Conservation (phyloP, 1,139 yeast species). For the Nakaseomyces sp. region DNA sequence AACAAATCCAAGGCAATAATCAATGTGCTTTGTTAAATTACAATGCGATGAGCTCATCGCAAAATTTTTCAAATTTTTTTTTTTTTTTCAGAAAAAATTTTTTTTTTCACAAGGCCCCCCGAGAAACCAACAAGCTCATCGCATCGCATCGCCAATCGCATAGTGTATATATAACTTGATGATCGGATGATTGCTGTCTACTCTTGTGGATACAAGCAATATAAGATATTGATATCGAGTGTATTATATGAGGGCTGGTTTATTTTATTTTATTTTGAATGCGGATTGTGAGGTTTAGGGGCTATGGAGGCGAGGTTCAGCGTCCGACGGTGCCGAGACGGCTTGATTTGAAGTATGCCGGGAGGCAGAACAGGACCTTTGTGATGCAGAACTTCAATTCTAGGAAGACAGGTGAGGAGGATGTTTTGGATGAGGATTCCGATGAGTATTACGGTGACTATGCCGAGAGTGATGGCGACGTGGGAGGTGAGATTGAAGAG, state of each 20-base stretch:
- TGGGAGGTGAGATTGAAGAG: too few species aligned
- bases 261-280: too few species aligned
- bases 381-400: constrained; percentile 1
- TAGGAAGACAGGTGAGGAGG: too few species aligned
- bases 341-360: background rate
- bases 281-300: constrained; percentile 4
- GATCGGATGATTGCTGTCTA: too few species aligned
- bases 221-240: too few species aligned
- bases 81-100: background rate
- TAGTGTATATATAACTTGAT: background rate
- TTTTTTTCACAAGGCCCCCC: background rate
- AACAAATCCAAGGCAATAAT: too few species aligned
- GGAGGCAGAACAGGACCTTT: constrained; percentile 2
- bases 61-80: background rate
- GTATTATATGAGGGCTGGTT: too few species aligned
- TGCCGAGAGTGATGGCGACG: too few species aligned
- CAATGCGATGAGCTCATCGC: constrained; percentile 3
- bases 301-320: background rate
- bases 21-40: too few species aligned
- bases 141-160: background rate
- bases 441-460: too few species aligned
- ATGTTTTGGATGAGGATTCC: too few species aligned
- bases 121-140: background rate
- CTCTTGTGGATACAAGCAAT: too few species aligned
- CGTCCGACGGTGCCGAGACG: background rate